These are phyloP conservation scores for Yamadazyma conglobata DNA, from an alignment of 1,139 yeast species.

Conservation along the genomic window DNA sequence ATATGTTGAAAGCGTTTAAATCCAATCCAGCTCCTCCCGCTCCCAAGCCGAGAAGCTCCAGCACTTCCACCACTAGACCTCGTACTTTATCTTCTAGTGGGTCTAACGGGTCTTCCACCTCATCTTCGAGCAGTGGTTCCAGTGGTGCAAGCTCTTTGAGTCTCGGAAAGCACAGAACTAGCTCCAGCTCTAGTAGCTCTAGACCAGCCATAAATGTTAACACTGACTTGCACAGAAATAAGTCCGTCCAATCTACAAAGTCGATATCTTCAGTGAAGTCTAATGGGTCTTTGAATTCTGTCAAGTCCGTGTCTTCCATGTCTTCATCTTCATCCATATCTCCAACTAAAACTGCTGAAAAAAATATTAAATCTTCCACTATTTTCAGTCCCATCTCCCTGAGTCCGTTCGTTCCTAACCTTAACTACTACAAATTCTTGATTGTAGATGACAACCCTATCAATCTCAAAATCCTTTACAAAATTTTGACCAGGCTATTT, in stretches of 20 bases:
- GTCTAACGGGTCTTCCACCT: too few species aligned
- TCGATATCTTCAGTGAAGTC: conserved; percentile 9
- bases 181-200: conserved; percentile 4
- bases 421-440: conserved; percentile 26
- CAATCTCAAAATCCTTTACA: conserved; percentile 36
- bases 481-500: conserved; percentile 31
- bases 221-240: conserved; percentile 13
- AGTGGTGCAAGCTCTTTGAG: conserved; percentile 1
- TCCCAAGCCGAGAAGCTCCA: too few species aligned
- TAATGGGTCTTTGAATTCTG: conserved; percentile 8
- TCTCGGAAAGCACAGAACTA: conserved; percentile 2
- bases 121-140: conserved; percentile 1
- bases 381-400: conserved; percentile 15
- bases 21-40: too few species aligned
- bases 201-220: conserved; percentile 12
- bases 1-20: conserved; percentile 16
- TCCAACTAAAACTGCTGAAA: conserved; percentile 8
- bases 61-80: too few species aligned
- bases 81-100: too few species aligned
- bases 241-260: conserved; percentile 12
- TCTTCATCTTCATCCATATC: conserved; percentile 8
- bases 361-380: conserved; percentile 12
- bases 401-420: conserved; percentile 21
- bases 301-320: conserved; percentile 9
- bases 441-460: conserved; percentile 45